Conservation (phyloP, 148 eudicot species). For the Cornus florida region DNA sequence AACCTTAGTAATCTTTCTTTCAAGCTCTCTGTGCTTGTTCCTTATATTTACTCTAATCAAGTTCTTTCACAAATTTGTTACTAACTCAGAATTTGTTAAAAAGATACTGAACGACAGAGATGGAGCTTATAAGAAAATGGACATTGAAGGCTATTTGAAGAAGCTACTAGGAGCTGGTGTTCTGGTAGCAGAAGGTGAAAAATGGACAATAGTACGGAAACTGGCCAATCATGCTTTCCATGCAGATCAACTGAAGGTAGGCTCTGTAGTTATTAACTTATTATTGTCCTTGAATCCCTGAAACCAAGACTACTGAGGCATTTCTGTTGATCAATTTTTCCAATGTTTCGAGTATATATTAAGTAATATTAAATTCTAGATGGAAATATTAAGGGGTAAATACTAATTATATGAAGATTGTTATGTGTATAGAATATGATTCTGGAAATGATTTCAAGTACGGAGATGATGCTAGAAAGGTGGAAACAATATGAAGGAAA, state of each 20-base stretch:
- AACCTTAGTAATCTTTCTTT: not conserved
- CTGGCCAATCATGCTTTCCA: conserved; percentile 30
- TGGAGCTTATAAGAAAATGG: conserved; percentile 11
- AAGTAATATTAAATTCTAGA: not conserved
- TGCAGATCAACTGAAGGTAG: conserved; percentile 26
- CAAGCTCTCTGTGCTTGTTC: not conserved
- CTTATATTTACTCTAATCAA: not conserved
- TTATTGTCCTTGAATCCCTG: no score
- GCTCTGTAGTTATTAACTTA: not conserved
- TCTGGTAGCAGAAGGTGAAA: conserved; percentile 25
- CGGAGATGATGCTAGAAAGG: conserved; percentile 22
- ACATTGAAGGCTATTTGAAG: conserved; percentile 12
- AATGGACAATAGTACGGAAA: conserved; percentile 26
- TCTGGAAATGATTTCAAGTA: conserved; percentile 14
- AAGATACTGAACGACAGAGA: conserved; percentile 21
- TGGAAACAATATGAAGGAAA: conserved; percentile 16
- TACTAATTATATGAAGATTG: not conserved
- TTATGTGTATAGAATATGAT: conserved; percentile 8
- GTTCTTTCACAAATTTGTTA: conserved; percentile 20
- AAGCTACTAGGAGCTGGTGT: conserved; percentile 29
- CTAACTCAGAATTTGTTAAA: conserved; percentile 25
- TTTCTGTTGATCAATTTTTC: not conserved
- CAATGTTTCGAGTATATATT: not conserved
- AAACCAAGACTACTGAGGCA: no score
- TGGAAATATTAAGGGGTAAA: no score